A percentile compares a stretch with the other conserved stretches of the same genome.
Evolutionary conservation across 208 protist genomes (phyloP).

Genomic region (Angomonas desouzai): DNA sequence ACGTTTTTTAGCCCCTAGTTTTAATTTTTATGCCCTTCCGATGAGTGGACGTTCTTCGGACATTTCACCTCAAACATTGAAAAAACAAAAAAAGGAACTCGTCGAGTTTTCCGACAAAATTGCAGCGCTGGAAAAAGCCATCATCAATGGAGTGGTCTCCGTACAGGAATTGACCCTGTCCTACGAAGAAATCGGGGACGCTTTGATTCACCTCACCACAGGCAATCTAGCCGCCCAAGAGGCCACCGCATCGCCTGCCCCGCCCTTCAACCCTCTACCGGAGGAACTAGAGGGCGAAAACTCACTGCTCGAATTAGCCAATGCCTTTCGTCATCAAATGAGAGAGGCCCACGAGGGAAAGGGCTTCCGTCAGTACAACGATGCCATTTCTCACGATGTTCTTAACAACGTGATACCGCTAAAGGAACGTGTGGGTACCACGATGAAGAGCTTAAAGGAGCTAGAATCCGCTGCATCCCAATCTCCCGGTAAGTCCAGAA

Average conservation of each 20-base stretch:
- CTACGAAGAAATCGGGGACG: neutral
- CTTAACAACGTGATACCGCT: neutral
- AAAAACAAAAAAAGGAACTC: neutral
- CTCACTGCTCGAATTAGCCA: neutral
- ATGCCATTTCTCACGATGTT: neutral
- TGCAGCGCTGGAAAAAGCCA: neutral
- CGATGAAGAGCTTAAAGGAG: neutral
- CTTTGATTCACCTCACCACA: neutral
- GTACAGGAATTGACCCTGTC: neutral
- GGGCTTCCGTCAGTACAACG: neutral
- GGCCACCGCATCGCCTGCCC: no score
- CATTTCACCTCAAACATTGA: neutral
- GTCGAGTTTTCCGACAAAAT: neutral
- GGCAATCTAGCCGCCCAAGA: neutral
- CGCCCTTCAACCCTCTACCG: neutral
- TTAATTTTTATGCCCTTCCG: no score
- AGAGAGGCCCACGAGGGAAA: neutral
- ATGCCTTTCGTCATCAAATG: neutral
- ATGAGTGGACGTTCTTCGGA: neutral
- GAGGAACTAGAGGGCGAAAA: neutral
- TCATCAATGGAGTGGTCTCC: neutral
- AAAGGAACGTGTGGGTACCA: neutral
- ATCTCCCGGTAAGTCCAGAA: neutral
- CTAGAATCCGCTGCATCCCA: neutral
- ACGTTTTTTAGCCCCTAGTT: no score